Evolutionary conservation across 139 green algal genomes (phyloP).

Genomic region (Edaphochlamys debaryana): DNA sequence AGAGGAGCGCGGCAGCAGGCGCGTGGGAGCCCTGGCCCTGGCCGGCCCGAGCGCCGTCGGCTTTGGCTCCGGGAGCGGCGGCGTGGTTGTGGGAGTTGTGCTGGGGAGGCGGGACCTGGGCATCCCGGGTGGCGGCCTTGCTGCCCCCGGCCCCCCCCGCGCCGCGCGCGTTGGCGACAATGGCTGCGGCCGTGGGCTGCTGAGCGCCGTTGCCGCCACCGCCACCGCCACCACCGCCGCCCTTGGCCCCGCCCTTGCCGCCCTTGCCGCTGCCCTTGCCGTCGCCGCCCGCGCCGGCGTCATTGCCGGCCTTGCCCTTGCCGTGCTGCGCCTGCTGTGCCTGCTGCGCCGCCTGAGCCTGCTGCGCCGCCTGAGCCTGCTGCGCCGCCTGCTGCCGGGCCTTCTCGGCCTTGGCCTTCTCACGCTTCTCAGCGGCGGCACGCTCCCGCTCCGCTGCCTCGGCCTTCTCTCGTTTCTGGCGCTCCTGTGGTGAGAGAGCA

Average conservation of each 20-base stretch:
- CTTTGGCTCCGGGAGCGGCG: too few species aligned
- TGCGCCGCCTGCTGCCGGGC: conserved; percentile 18
- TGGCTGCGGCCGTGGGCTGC: too few species aligned
- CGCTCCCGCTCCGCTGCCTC: conserved; percentile 61
- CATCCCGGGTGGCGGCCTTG: too few species aligned
- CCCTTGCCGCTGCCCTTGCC: background rate
- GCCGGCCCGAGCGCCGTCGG: too few species aligned
- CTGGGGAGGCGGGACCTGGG: too few species aligned
- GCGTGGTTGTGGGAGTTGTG: too few species aligned
- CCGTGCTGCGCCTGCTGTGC: background rate
- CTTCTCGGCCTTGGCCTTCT: conserved; percentile 39
- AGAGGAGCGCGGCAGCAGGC: background rate
- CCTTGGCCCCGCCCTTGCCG: background rate
- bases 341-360: background rate
- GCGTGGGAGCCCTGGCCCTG: too few species aligned
- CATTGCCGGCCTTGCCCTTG: background rate
- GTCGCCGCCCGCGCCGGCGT: background rate
- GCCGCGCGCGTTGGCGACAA: too few species aligned
- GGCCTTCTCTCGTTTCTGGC: conserved; percentile 50
- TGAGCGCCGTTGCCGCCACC: too few species aligned
- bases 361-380: background rate
- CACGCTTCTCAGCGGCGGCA: conserved; percentile 52
- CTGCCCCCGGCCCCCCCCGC: too few species aligned
- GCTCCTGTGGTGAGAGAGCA: too few species aligned
- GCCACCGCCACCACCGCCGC: background rate